Base-by-base conservation (phyloP, 768 basidiomycete species). In the Boletus rubropictus region DNA sequence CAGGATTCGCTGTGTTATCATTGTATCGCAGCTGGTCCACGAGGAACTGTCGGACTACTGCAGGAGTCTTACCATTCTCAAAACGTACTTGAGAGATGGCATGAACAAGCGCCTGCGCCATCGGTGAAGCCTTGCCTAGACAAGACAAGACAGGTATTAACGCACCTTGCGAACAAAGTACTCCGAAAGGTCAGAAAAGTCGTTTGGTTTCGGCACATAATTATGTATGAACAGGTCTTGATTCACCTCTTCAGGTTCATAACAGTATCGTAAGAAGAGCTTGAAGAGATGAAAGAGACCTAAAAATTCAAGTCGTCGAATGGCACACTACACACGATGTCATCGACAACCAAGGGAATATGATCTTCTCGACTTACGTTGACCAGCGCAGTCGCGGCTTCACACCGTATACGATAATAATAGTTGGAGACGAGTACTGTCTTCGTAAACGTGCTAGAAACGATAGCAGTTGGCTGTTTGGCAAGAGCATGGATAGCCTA, bases 221-320 rank as follows among this genome's bases (percentile, higher is more conserved):
- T 81, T 86, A 62, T 92, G 88, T 7, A 73, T 74, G 64, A 95
- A 94, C 6, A 93, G 73, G 60, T 93, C 89, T 61, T 89, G 86
- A 50, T 79, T 82, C 15, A 74, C 67, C 52, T 91, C 87, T 61
- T 89, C 83, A 0, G 89, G 87, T 18, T 93, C 89, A 61, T 93
- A 95, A 54, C 86, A 96, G 59, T 93, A 84, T 20, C 86, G 81
- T 37, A 93, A 73, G 67, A 94, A 96, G 21, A 98, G 76, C 66
- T 97, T 99, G 75, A 96, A 89, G 27, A 99, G 78, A 63, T 95
- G 90, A 68, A 97, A 97, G 21, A 95, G 74, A 9, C 95, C 95
- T 49, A 98, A 71, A 61, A 89, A 92, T 52, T 96, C 86, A 27
- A 93, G 73, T 45, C 78, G 76, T 42, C 81, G 80, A 42, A 84